These are phyloP conservation scores for Hypoxylon sp. DNA, from an alignment of 2,329 filamentous ascomycete genomes.

Conservation along the genomic window DNA sequence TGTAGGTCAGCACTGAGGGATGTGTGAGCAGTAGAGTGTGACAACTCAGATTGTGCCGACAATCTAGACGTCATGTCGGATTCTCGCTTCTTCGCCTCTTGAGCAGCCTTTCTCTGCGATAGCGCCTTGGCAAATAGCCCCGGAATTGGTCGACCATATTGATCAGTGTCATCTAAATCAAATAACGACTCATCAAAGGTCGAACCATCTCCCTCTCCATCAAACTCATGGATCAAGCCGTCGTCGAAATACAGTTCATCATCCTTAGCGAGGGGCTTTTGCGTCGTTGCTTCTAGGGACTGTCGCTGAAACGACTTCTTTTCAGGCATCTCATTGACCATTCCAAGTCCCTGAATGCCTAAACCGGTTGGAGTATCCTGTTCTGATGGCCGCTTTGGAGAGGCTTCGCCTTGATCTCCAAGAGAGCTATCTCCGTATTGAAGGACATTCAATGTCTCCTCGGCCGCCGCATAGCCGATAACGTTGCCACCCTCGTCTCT, in stretches of 20 bases:
- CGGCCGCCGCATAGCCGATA: conserved; percentile 71
- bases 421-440: conserved; percentile 32
- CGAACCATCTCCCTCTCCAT: conserved; percentile 66
- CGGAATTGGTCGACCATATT: conserved; percentile 72
- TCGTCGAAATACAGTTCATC: conserved; percentile 81
- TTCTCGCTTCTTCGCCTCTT: conserved; percentile 59
- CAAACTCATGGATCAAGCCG: conserved; percentile 69
- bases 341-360: conserved; percentile 60
- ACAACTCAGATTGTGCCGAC: conserved; percentile 61
- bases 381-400: conserved; percentile 28
- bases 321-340: conserved; percentile 39
- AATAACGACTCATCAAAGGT: conserved; percentile 82
- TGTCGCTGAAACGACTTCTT: conserved; percentile 41
- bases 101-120: conserved; percentile 59
- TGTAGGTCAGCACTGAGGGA: conserved; percentile 60
- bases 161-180: conserved; percentile 76
- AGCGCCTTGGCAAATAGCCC: conserved; percentile 70
- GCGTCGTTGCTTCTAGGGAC: conserved; percentile 33
- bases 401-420: conserved; percentile 19
- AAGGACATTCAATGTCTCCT: conserved; percentile 59
- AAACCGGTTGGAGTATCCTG: conserved; percentile 56
- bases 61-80: conserved; percentile 64
- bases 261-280: conserved; percentile 55
- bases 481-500: conserved; percentile 68
- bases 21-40: conserved; percentile 68